These are phyloP conservation scores for Kurtzmaniella cleridarum DNA, from an alignment of 805 yeast genomes.

Conservation along the genomic window DNA sequence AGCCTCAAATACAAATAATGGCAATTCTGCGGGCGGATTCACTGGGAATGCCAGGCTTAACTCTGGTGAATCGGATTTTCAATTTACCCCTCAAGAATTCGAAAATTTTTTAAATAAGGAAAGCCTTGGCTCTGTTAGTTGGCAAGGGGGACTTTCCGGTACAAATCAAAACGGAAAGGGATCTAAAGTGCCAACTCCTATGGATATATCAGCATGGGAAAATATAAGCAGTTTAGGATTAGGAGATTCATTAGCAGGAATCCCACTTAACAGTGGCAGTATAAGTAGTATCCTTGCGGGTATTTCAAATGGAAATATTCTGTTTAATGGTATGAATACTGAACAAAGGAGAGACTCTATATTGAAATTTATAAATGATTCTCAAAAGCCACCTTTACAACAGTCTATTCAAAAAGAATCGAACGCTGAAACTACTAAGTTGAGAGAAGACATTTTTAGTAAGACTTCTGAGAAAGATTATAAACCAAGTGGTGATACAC, in stretches of 20 bases:
- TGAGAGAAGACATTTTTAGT: conserved; percentile 36
- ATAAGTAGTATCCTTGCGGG: conserved; percentile 30
- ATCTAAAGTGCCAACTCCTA: conserved; percentile 4
- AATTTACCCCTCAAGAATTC: conserved; percentile 21
- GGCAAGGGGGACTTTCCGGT: conserved; percentile 15
- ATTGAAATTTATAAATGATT: conserved; percentile 31
- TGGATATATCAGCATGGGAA: conserved; percentile 19
- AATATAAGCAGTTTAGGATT: conserved; percentile 14
- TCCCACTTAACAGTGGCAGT: conserved; percentile 21
- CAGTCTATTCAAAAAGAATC: conserved; percentile 6
- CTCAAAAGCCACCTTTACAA: conserved; percentile 10
- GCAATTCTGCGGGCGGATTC: conserved; percentile 3
- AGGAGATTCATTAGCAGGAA: conserved; percentile 24
- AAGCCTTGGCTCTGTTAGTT: conserved; percentile 23
- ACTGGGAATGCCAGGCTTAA: not conserved
- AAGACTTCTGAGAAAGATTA: conserved; percentile 5
- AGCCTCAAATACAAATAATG: conserved; percentile 3
- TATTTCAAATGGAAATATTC: conserved; percentile 32
- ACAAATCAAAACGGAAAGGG: conserved; percentile 5
- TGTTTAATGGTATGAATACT: conserved; percentile 32
- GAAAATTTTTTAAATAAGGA: conserved; percentile 30
- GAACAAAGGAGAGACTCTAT: conserved; percentile 38
- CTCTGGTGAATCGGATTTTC: conserved; percentile 11
- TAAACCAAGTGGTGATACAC: no score
- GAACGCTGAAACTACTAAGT: conserved; percentile 12